A percentile compares a stretch with the other conserved stretches of the same genome.
Evolutionary conservation across 2,329 filamentous ascomycete genomes (phyloP).

Genomic region (Ophiosphaerella korrae): DNA sequence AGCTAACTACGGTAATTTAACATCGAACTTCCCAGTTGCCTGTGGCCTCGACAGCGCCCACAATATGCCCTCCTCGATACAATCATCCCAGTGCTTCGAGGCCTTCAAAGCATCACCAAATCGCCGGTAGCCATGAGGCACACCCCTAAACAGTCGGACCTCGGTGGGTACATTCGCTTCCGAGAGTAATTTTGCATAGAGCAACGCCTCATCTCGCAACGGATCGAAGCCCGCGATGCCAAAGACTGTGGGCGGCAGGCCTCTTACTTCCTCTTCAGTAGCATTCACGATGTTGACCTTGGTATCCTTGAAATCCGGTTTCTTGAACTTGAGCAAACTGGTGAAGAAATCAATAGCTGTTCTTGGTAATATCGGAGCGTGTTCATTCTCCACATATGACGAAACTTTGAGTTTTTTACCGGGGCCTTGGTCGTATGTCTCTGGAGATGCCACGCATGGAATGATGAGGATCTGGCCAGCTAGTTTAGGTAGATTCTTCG

Average conservation of each 20-base stretch:
- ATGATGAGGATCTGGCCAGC: conserved; percentile 55
- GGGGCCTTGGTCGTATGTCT: conserved; percentile 46
- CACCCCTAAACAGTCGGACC: conserved; percentile 56
- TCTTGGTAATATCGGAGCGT: conserved; percentile 57
- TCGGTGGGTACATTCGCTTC: conserved; percentile 57
- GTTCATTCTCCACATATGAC: conserved; percentile 48
- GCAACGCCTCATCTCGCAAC: conserved; percentile 55
- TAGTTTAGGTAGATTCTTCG: conserved; percentile 40
- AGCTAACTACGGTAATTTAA: conserved; percentile 28
- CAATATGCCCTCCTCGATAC: conserved; percentile 51
- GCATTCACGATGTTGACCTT: conserved; percentile 41
- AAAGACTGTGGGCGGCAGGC: conserved; percentile 55
- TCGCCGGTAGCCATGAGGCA: conserved; percentile 60
- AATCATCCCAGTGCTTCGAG: conserved; percentile 51
- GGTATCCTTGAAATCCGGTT: conserved; percentile 36
- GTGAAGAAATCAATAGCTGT: conserved; percentile 44
- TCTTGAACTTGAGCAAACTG: conserved; percentile 20
- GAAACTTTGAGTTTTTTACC: conserved; percentile 49
- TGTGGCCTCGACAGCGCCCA: conserved; percentile 49
- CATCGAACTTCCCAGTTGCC: conserved; percentile 40
- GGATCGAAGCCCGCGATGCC: conserved; percentile 58
- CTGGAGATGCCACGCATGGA: conserved; percentile 45
- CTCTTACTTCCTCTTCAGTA: conserved; percentile 47
- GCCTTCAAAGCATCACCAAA: conserved; percentile 50
- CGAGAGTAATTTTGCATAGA: conserved; percentile 52